Base-by-base conservation (phyloP, 2,329 filamentous ascomycete genomes). In the Hortaea sp. region DNA sequence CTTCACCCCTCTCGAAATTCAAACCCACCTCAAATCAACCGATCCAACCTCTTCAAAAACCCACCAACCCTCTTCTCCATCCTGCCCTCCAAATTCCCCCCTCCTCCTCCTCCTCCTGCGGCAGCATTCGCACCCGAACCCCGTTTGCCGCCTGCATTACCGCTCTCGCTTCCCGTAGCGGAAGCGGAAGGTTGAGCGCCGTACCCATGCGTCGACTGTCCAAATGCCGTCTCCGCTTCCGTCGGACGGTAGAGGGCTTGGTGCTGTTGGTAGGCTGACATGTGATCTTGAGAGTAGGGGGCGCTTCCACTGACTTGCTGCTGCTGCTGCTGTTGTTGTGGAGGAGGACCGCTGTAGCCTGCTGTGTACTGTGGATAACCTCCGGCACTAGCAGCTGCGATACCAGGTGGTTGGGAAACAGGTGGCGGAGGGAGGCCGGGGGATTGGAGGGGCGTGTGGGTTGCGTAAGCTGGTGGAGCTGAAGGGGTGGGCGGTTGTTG, bases 11-110 rank as follows among this genome's bases (percentile, higher is more conserved):
- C 20, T 2, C 20, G 20, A 35, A n/a, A 35, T 35, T 35, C 32
- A 35, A 35, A 35, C 7, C 7, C n/a, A 35, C 4, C 10, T 34
- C 44, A 49, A 9, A 52, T 49, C 42, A 48, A 30, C 35, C 44
- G 87, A 69, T 88, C 84, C 64, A 88, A 75, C 68, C 82, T 86
- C 74, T 83, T 87, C 53, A 88, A 65, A 71, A 88, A 82, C 5
- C 81, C 79, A 29, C 78, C 76, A 4, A 88, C 76, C 1, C 82
- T 81, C 63, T 79, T 80, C 67, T 88, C 84, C 31, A 88, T 57
- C 56, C 77, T 20, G 20, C 20, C 20, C 32, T 35, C 32, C 32
- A 9, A 35, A 9, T 35, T 9, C 32, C 32, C 9, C 32, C 32
- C 32, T 35, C 32, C 20, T 20, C 20, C 20, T 20, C 20, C 20